Evolutionary conservation across 1,284 basidiomycete species (phyloP), one percentile per base, ranked within the genome.

Genomic region (Rhodotorula sp.): DNA sequence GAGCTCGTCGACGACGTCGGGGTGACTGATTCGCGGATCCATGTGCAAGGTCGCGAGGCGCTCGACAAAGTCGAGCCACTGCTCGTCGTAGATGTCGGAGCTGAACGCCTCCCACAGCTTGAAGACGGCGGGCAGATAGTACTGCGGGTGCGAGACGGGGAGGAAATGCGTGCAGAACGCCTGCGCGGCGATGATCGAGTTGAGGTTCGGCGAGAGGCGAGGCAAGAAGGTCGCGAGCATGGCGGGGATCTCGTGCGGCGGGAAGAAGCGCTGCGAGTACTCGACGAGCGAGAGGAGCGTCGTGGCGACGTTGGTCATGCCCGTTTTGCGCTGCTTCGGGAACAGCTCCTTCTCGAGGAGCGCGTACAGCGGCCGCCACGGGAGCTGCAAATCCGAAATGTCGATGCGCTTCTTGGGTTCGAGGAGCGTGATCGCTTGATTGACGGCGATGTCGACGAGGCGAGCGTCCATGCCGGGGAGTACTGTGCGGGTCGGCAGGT

Each of bases 251-350:
- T 93, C 91, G 64, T 88, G 87, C 15, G 94, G 91, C 77, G 94
- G 90, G 82, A 95, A 98, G 85, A 97, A 97, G 58, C 91, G 86
- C 76, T 91, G 89, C 54, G 88, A 86, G 76, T 86, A 86, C 76
- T 93, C 90, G 49, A 93, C 91, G 71, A 97, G 86, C 79, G 91
- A 92, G 39, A 93, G 90, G 84, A 93, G 90, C 72, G 87, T 90
- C 84, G 87, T 90, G n/a, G 90, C 87, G 31, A 91, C 84, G 83
- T 90, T 89, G 88, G 87, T 90, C 78, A 91, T 88, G 81, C 91
- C 89, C 71, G 91, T 92, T 80, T 91, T 90, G 70, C 91, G 85
- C 75, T 91, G 86, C 71, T 88, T 91, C 62, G 93, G 86, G 81
- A 93, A 95, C 61, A 96, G 83, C 79, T 96, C 92, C 77, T 89